A percentile compares a stretch with the other conserved stretches of the same genome.
Evolutionary conservation across 2,329 filamentous ascomycete species (phyloP).

Genomic region (Trichoderma hamatum): DNA sequence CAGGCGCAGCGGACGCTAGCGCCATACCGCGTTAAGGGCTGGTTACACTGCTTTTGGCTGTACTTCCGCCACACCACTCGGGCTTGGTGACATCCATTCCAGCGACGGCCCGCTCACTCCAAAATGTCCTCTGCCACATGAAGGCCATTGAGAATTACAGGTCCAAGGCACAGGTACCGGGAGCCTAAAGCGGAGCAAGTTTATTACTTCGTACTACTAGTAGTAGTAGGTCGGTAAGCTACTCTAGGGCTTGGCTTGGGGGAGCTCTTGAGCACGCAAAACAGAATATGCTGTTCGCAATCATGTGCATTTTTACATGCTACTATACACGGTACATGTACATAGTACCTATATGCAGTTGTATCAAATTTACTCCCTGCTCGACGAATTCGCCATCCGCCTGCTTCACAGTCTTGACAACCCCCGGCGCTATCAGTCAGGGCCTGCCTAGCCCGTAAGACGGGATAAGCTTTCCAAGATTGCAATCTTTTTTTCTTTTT

Average conservation of each 20-base stretch:
- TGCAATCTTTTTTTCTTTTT: not conserved
- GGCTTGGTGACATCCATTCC: not conserved
- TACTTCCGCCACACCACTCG: not conserved
- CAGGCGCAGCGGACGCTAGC: conserved; percentile 8
- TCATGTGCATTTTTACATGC: not conserved
- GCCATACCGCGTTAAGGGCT: not conserved
- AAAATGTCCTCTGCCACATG: not conserved
- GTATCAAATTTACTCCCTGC: not conserved
- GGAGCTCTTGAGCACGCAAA: not conserved
- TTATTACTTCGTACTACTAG: no score
- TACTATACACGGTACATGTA: no score
- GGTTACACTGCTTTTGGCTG: not conserved
- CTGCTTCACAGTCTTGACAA: not conserved
- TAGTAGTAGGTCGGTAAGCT: no score
- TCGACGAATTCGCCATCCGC: not conserved
- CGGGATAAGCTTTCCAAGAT: conserved; percentile 20
- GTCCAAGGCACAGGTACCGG: not conserved
- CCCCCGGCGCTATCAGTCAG: not conserved
- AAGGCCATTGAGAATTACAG: not conserved
- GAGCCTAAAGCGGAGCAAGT: not conserved
- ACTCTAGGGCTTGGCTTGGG: no score
- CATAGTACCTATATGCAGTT: no score
- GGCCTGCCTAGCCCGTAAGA: conserved; percentile 5
- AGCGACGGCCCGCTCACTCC: conserved; percentile 13
- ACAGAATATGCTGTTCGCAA: not conserved